phyloP scores from a whole-genome alignment of 192 early-diverging fungal species.

The Coemansia sp. region DNA sequence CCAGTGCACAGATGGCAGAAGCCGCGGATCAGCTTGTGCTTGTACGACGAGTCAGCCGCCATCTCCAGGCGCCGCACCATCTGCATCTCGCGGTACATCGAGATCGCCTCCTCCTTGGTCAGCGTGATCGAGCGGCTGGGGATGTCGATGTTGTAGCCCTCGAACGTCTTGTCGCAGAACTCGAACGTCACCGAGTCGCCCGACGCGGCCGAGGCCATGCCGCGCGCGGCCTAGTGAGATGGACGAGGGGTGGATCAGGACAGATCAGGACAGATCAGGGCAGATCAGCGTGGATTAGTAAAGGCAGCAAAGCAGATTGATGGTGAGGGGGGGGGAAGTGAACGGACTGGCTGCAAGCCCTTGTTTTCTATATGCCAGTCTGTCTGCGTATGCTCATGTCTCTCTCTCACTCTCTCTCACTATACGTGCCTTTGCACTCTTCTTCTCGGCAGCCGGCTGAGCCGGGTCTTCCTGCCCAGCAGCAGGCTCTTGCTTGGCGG shows the following conservation, averaged over 20 bases:
- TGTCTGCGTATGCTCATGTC: not conserved
- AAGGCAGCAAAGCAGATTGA: too few species aligned
- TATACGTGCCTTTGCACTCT: not conserved
- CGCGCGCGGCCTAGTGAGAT: conserved; percentile 21
- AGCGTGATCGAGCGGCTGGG: conserved; percentile 62
- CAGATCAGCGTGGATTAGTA: too few species aligned
- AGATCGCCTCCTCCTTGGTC: conserved; percentile 69
- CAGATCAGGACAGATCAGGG: not conserved
- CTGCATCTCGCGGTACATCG: conserved; percentile 86
- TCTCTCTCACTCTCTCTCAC: too few species aligned
- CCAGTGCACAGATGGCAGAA: conserved; percentile 99
- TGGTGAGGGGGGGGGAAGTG: too few species aligned
- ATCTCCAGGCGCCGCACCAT: conserved; percentile 89
- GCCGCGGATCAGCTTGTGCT: conserved; percentile 93
- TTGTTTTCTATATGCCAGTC: too few species aligned
- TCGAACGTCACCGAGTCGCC: conserved; percentile 60
- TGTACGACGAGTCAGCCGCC: conserved; percentile 92
- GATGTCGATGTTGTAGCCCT: conserved; percentile 77
- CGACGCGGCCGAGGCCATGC: conserved; percentile 31
- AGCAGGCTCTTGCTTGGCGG: not conserved
- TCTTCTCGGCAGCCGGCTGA: too few species aligned
- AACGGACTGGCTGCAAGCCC: too few species aligned
- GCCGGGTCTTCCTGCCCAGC: not conserved
- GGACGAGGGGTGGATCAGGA: too few species aligned
- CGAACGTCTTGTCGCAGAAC: conserved; percentile 72